Evolutionary conservation across 345 rosid species (phyloP).

Genomic region (Boechera divaricarpa): DNA sequence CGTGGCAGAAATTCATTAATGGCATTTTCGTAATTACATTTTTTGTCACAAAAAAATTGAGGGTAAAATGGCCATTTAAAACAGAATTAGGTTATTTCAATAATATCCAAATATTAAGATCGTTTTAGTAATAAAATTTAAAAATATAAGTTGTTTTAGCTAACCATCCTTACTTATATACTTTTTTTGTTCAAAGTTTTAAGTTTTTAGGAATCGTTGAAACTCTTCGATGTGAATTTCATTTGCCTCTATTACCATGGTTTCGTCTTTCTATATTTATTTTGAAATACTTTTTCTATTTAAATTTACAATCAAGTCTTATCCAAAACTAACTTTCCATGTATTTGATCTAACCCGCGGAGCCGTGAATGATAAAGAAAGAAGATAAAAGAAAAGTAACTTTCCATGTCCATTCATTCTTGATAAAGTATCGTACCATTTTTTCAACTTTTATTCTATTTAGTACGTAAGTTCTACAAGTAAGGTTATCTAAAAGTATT

Average conservation of each 20-base stretch:
- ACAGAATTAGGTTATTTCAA: too few relatives aligned
- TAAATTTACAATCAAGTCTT: background rate
- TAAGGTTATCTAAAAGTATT: too few relatives aligned
- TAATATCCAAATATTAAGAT: too few relatives aligned
- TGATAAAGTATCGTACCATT: background rate
- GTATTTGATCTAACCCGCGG: too few relatives aligned
- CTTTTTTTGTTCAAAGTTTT: too few relatives aligned
- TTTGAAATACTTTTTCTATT: background rate
- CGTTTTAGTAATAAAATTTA: too few relatives aligned
- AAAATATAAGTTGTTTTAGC: too few relatives aligned
- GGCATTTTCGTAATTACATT: too few relatives aligned
- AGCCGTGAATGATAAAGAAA: background rate
- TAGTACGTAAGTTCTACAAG: background rate
- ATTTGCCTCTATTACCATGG: background rate
- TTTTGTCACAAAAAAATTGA: too few relatives aligned
- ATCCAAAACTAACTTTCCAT: constrained; percentile 3
- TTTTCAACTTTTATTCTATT: background rate
- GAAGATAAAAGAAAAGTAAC: background rate
- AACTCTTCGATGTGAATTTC: background rate
- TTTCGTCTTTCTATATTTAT: constrained; percentile 4
- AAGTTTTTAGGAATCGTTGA: background rate
- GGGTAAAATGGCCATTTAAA: too few relatives aligned
- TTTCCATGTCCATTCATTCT: constrained; percentile 6
- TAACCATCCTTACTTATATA: too few relatives aligned
- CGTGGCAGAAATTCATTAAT: too few relatives aligned